Base-by-base conservation (phyloP, 1,139 yeast species). In the Suhomyces chickasaworum region DNA sequence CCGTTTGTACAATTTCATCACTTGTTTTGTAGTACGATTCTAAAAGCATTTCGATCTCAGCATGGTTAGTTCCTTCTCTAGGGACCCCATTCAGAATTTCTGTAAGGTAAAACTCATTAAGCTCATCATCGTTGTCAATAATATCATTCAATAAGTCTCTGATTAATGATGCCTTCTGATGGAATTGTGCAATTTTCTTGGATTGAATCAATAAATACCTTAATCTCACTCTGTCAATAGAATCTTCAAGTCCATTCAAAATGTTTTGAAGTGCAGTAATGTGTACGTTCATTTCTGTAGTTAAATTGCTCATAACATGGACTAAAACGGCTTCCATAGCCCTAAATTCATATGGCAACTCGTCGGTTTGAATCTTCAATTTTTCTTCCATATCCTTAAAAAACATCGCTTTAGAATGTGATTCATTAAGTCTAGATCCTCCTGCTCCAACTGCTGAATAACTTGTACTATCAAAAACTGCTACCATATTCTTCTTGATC, bases 1-100 rank as follows among this genome's bases (percentile, higher is more conserved):
- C 72, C 3, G 76, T 73, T 54, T 75, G 80, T 3, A 74, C 77
- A 38, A 75, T 71, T 52, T 75, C 80, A 54, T 73, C 77, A 35
- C 69, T 61, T 4, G 76, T 70, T 13, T 68, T 72, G 50, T 69
- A 71, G 57, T 75, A 75, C 2, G 76, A 68, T 49, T 75, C 80
- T 12, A 75, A 55, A 18, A 75, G 62, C 53, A 74, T 56, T 51
- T 75, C 80, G 10, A 74, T 67, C 44, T 75, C 79, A 22, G 68
- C 69, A 48, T 74, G 79, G 48, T 73, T 65, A 7, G 66, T 60
- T 1, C 68, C 67, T n/a, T 46, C 42, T 22, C 77, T 53, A 1
- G 61, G 59, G 3, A 30, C 36, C 0, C 68, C 69, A 1, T 52
- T 50, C 17, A 51, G 49, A 10, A 49, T 57, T 31, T 68, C 77